A percentile compares a stretch with the other conserved stretches of the same genome.
Evolutionary conservation across 78 protist species (phyloP).

Genomic region (Dictyostelium intermedium): DNA sequence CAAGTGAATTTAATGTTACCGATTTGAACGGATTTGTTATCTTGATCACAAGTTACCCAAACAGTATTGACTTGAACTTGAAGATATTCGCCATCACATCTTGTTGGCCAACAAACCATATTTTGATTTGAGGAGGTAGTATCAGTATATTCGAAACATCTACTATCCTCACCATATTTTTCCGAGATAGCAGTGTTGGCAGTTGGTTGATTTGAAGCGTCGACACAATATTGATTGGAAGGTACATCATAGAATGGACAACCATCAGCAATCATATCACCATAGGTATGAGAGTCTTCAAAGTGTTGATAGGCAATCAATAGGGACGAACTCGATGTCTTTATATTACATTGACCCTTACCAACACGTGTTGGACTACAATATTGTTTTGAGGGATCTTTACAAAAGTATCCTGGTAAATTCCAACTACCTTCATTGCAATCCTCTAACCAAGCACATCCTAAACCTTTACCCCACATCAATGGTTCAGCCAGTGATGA

Average conservation of each 20-base stretch:
- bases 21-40: neutral
- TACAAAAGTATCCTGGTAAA: constrained; percentile 20
- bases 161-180: constrained; percentile 16
- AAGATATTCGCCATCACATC: neutral
- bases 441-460: neutral
- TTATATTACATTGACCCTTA: constrained; percentile 1
- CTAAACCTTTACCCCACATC: constrained; percentile 18
- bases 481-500: constrained; percentile 23
- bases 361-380: constrained; percentile 18
- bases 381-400: neutral
- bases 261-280: constrained; percentile 23
- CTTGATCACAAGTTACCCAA: neutral
- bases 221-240: neutral
- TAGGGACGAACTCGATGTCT: neutral
- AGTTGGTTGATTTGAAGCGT: neutral
- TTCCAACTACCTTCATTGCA: constrained; percentile 8
- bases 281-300: neutral
- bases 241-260: constrained; percentile 28
- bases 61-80: neutral
- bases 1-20: neutral
- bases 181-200: neutral
- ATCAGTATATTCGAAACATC: constrained; percentile 44
- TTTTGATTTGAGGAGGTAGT: neutral
- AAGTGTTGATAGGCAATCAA: constrained; percentile 4
- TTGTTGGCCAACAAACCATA: constrained; percentile 35